Conservation (phyloP, 2,329 filamentous ascomycete genomes). For the Seiridium cupressi region DNA sequence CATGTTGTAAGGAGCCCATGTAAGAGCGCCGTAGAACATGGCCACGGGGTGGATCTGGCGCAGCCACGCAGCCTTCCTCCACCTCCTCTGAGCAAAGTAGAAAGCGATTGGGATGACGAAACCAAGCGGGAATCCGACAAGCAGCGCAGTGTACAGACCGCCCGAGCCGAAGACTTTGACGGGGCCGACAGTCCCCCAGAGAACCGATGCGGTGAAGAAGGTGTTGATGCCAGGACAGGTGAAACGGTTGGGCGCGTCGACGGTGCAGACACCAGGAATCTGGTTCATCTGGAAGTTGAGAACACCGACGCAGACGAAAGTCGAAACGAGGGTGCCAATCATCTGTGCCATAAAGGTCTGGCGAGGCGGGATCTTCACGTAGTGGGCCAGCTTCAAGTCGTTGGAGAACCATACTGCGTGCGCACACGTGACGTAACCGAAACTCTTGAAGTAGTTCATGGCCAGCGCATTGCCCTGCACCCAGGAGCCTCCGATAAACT, state of each 20-base stretch:
- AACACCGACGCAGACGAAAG: constrained; percentile 48
- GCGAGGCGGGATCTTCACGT: constrained; percentile 60
- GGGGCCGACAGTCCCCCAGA: constrained; percentile 40
- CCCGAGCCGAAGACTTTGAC: constrained; percentile 33
- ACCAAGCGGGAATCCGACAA: constrained; percentile 33
- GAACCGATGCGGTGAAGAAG: constrained; percentile 39
- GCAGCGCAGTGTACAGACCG: constrained; percentile 30
- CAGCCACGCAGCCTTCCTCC: constrained; percentile 15
- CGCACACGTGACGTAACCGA: constrained; percentile 31
- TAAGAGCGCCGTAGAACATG: constrained; percentile 21
- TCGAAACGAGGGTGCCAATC: constrained; percentile 53
- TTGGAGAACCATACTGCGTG: constrained; percentile 23
- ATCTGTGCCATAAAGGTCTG: constrained; percentile 60
- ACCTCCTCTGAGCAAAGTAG: constrained; percentile 27
- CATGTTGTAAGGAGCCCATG: constrained; percentile 37
- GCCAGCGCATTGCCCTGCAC: constrained; percentile 49
- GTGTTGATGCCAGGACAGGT: constrained; percentile 53
- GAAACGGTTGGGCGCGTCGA: constrained; percentile 44
- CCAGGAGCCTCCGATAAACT: constrained; percentile 51
- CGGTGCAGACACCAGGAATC: constrained; percentile 48
- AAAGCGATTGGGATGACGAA: constrained; percentile 27
- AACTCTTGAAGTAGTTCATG: constrained; percentile 56
- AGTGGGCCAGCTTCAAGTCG: constrained; percentile 49
- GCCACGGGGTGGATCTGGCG: constrained; percentile 25
- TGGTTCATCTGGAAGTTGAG: constrained; percentile 35